phyloP scores from a whole-genome alignment of 202 grass and related monocot genomes.

The Cymbopogon flexuosus region DNA sequence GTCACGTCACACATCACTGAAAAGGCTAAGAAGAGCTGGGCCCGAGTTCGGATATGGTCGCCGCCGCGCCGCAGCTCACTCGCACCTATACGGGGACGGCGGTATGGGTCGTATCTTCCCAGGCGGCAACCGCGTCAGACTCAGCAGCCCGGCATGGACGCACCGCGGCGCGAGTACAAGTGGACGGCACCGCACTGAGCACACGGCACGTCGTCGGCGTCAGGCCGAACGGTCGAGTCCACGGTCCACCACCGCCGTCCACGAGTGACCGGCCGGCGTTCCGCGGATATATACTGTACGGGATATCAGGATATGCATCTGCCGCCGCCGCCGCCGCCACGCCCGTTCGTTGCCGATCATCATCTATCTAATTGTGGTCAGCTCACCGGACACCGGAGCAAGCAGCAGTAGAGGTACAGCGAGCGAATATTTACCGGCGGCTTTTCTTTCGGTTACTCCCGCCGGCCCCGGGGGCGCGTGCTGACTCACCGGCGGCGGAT shows the following conservation, averaged over 20 bases:
- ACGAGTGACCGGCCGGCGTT: neutral
- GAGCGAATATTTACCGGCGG: too few relatives aligned
- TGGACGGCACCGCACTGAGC: neutral
- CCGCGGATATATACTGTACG: neutral
- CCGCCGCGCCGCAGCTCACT: neutral
- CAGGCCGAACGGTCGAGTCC: neutral
- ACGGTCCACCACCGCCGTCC: slow-evolving; percentile 1
- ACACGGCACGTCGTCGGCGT: neutral
- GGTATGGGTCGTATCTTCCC: neutral
- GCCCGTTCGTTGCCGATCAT: neutral
- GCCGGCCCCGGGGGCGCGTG: too few relatives aligned
- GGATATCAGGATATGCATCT: neutral
- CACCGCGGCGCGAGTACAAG: neutral
- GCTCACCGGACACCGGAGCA: neutral
- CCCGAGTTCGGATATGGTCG: neutral
- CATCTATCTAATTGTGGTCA: neutral
- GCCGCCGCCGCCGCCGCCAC: neutral
- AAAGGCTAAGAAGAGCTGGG: neutral
- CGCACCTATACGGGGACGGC: neutral
- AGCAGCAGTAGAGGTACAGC: neutral
- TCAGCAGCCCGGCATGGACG: neutral
- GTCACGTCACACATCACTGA: neutral
- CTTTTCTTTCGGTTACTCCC: neutral
- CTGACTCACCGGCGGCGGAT: neutral
- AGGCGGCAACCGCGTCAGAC: neutral